Conservation (phyloP, 768 basidiomycete species). For the Ramaria rubella region DNA sequence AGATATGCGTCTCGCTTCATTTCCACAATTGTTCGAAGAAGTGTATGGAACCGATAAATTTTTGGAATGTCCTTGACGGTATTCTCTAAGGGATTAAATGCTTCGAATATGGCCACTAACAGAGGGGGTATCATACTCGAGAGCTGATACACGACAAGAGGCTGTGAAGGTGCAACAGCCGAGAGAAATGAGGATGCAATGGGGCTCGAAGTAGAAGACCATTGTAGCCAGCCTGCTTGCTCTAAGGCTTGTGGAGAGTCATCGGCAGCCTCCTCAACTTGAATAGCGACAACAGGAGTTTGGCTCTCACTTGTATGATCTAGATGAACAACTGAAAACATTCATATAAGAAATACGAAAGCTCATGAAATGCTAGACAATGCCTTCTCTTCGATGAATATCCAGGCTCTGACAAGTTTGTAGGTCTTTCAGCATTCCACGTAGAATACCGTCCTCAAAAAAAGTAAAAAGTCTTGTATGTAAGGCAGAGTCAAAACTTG, state of each 20-base stretch:
- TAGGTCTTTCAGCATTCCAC: conserved; percentile 46
- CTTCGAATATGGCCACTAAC: conserved; percentile 55
- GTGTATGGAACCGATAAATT: conserved; percentile 42
- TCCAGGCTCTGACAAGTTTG: conserved; percentile 21
- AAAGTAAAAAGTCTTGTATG: conserved; percentile 56
- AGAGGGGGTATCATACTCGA: conserved; percentile 58
- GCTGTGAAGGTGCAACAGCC: conserved; percentile 52
- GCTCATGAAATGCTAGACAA: neutral
- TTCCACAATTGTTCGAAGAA: conserved; percentile 47
- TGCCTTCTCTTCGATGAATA: neutral
- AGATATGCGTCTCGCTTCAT: conserved; percentile 62
- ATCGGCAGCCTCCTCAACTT: conserved; percentile 15
- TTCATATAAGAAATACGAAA: neutral
- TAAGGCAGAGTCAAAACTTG: conserved; percentile 60
- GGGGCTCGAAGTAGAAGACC: conserved; percentile 15
- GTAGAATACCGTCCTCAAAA: conserved; percentile 57
- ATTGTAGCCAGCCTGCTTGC: conserved; percentile 18
- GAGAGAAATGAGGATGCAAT: conserved; percentile 28
- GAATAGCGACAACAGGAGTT: conserved; percentile 20
- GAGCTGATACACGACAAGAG: conserved; percentile 48
- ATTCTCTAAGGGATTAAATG: conserved; percentile 34
- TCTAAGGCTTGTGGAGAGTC: neutral
- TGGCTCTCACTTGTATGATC: conserved; percentile 27
- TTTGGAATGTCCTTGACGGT: conserved; percentile 28
- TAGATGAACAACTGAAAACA: conserved; percentile 9